Evolutionary conservation across 352 stramenopile genomes (phyloP).

Genomic region (Globisporangium spiculum): DNA sequence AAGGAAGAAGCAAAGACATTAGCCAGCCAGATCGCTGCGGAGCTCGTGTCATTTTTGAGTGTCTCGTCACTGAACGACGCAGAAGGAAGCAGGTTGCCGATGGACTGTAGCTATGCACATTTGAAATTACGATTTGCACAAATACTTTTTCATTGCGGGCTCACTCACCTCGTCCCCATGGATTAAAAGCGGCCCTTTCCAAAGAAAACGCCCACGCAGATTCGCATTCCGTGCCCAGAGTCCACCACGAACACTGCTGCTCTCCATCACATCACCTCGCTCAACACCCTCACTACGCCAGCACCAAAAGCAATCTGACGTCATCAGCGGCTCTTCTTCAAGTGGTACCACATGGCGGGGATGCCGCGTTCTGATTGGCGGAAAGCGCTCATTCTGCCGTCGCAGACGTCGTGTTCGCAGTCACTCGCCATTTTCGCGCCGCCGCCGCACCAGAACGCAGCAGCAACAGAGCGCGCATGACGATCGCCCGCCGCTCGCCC

Average conservation of each 20-base stretch:
- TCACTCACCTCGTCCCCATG: neutral
- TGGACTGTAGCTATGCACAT: neutral
- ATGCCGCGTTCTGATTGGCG: slow-evolving; percentile 1
- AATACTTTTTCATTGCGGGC: neutral
- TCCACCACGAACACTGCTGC: neutral
- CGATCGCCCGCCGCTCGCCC: slow-evolving; percentile 1
- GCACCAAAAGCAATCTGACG: neutral
- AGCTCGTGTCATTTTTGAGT: neutral
- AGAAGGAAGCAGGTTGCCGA: neutral
- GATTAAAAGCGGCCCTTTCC: neutral
- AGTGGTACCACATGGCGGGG: neutral
- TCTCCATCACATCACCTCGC: neutral
- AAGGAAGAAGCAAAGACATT: neutral
- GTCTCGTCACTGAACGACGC: neutral
- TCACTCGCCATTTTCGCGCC: neutral
- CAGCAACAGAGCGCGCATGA: slow-evolving; percentile 4
- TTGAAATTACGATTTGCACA: neutral
- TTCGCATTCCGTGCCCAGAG: too few species aligned
- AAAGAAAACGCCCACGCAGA: neutral
- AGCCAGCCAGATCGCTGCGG: neutral
- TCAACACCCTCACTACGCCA: neutral
- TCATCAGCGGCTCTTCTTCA: slow-evolving; percentile 5
- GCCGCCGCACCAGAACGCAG: neutral
- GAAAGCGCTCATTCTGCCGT: neutral
- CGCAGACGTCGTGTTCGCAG: neutral